Conservation (phyloP, 768 basidiomycete genomes). For the Mycena olivaceomarginata region DNA sequence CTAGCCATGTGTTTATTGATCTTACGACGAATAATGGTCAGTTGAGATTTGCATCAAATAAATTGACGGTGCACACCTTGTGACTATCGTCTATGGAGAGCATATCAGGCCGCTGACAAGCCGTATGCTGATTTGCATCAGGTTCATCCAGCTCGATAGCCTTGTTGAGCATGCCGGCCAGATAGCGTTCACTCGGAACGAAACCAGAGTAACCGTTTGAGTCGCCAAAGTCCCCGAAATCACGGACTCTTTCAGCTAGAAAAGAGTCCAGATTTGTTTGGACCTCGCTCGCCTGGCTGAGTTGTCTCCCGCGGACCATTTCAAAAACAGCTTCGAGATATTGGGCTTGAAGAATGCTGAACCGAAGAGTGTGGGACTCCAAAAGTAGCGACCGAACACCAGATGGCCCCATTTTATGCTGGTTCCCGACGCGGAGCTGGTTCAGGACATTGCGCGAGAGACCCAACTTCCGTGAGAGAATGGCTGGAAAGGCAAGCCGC, state of each 20-base stretch:
- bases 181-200: conserved; percentile 46
- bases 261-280: neutral
- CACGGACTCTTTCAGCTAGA: conserved; percentile 29
- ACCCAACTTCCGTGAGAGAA: conserved; percentile 44
- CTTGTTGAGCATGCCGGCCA: conserved; percentile 48
- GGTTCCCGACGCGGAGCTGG: conserved; percentile 44
- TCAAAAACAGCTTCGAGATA: conserved; percentile 45
- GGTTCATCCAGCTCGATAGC: conserved; percentile 6
- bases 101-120: neutral
- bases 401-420: conserved; percentile 50
- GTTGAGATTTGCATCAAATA: neutral
- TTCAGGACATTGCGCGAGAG: conserved; percentile 41
- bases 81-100: neutral
- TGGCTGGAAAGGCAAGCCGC: conserved; percentile 42
- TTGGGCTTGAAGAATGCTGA: conserved; percentile 42
- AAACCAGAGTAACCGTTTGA: conserved; percentile 45
- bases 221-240: conserved; percentile 46
- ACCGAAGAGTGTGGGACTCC: conserved; percentile 46
- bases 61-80: neutral
- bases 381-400: conserved; percentile 44
- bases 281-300: neutral
- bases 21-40: neutral
- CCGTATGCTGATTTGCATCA: conserved; percentile 9
- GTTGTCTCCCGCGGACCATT: neutral
- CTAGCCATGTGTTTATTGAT: conserved; percentile 15